Base-by-base conservation (phyloP, 2,329 filamentous ascomycete species). In the Botrytis cinerea region DNA sequence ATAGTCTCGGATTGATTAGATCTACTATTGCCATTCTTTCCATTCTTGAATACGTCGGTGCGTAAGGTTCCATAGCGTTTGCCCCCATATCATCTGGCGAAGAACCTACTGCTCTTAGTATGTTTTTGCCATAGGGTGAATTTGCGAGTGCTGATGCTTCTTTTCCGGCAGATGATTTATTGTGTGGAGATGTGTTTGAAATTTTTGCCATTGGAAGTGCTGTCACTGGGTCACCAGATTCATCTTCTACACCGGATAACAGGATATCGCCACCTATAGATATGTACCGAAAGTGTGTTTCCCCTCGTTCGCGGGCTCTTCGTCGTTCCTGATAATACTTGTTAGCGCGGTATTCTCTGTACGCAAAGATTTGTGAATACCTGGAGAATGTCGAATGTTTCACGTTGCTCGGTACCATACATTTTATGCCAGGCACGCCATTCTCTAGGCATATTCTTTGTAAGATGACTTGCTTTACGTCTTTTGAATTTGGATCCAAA, bases 1-100 rank as follows among this genome's bases (percentile, higher is more conserved):
- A 1, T n/a, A 5, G 22, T 51, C 48, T 51, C 48, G 0, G 0
- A 51, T n/a, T 16, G 1, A 6, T 4, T n/a, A 4, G 5, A 51
- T 4, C 10, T n/a, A 25, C 48, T 14, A 7, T 22, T 16, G 22
- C 48, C 10, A n/a, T 14, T 22, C 25, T 14, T 51, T 51, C 25
- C 25, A 6, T 14, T 5, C 14, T 51, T 14, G 48, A 1, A 51
- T n/a, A 51, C 2, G 25, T 22, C 14, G 4, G 2, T 1, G 48
- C 2, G 10, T 51, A 25, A 25, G 22, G 25, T 51, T 9, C 46
- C 4, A 51, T 14, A 51, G 25, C 22, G 10, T 48, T 20, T 48
- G 8, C 46, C 5, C 46, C 25, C 22, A 25, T 12, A 51, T 22
- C 46, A 12, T 51, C n/a, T 51, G 25, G 25, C 0, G 12, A 2